A percentile compares a stretch with the other conserved stretches of the same genome.
Conservation (phyloP, 768 basidiomycete genomes). For the Agaricus subrufescens region DNA sequence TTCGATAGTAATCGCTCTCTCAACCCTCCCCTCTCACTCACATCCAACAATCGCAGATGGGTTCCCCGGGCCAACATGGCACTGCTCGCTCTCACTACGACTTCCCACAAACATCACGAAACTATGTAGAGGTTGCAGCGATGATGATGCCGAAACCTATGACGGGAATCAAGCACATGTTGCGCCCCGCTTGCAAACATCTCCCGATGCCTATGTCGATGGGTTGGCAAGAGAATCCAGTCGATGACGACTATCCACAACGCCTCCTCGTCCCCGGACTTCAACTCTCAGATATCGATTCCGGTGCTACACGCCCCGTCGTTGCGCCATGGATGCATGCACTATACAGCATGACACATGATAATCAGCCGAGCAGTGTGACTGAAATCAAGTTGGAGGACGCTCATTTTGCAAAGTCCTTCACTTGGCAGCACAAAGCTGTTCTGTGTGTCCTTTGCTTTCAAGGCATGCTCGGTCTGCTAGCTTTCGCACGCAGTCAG, state of each 20-base stretch:
- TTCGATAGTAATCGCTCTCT: too few species aligned
- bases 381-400: neutral
- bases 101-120: too few species aligned
- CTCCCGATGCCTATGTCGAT: constrained; percentile 1
- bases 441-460: neutral
- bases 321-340: neutral
- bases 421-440: neutral
- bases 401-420: neutral
- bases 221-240: neutral
- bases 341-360: neutral
- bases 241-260: neutral
- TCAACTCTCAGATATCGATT: neutral
- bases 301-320: neutral
- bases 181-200: neutral
- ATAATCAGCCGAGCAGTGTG: neutral
- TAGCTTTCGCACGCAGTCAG: neutral
- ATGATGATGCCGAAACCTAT: neutral
- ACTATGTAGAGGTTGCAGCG: neutral
- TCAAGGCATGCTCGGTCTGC: neutral
- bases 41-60: too few species aligned
- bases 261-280: neutral
- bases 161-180: constrained; percentile 5
- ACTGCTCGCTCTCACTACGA: too few species aligned
- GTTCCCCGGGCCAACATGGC: too few species aligned
- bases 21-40: too few species aligned